Evolutionary conservation across 2,329 filamentous ascomycete genomes (phyloP).

Genomic region (Orbilia ellipsospora): DNA sequence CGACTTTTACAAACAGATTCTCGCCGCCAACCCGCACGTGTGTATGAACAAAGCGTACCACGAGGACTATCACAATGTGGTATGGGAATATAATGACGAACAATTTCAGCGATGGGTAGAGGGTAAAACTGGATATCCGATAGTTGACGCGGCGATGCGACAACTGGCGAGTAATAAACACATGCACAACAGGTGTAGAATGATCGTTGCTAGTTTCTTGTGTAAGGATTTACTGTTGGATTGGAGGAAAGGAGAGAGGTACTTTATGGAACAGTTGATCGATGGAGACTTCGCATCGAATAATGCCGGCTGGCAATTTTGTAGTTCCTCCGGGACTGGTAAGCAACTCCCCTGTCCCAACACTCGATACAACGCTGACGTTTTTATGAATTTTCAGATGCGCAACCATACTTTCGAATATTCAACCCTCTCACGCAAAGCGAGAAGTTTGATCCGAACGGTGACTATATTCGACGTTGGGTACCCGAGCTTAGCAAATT

Average conservation of each 20-base stretch:
- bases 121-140: conserved; percentile 81
- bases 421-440: conserved; percentile 88
- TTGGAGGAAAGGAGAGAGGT: conserved; percentile 83
- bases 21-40: conserved; percentile 85
- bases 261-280: conserved; percentile 83
- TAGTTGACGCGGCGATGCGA: conserved; percentile 88
- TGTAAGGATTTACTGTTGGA: conserved; percentile 83
- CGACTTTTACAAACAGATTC: conserved; percentile 87
- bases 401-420: conserved; percentile 89
- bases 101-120: conserved; percentile 79
- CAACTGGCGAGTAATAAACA: conserved; percentile 76
- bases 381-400: conserved; percentile 65
- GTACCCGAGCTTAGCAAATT: conserved; percentile 77
- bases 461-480: conserved; percentile 85
- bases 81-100: conserved; percentile 78
- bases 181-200: conserved; percentile 87
- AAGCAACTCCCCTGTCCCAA: conserved; percentile 57
- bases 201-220: conserved; percentile 84
- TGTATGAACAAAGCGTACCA: conserved; percentile 83
- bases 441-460: conserved; percentile 83
- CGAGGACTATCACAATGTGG: conserved; percentile 81
- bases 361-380: background rate
- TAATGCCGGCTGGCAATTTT: conserved; percentile 74
- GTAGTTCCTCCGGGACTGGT: conserved; percentile 51
- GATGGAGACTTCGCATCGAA: conserved; percentile 85